phyloP scores from a whole-genome alignment of 2,329 filamentous ascomycete species.

The Aspergillus aculeatinus region DNA sequence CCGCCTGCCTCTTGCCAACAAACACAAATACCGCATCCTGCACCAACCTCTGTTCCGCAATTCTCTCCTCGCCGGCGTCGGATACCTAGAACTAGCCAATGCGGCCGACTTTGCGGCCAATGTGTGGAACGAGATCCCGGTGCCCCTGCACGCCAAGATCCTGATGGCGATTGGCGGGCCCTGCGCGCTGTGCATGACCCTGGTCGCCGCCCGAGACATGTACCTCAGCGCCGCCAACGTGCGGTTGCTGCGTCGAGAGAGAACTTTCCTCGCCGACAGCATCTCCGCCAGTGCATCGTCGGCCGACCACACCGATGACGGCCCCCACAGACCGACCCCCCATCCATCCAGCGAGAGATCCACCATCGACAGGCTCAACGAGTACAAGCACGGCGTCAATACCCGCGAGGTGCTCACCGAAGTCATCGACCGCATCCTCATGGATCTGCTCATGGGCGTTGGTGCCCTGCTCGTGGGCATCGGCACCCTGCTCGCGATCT shows the following conservation, averaged over 20 bases:
- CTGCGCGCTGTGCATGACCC: constrained; percentile 45
- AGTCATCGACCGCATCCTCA: constrained; percentile 50
- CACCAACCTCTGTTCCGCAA: constrained; percentile 35
- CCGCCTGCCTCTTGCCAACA: constrained; percentile 15
- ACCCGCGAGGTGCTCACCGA: constrained; percentile 54
- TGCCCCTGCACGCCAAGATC: constrained; percentile 50
- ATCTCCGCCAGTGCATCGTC: constrained; percentile 3
- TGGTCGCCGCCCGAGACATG: constrained; percentile 51
- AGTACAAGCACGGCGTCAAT: constrained; percentile 41
- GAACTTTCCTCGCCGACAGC: constrained; percentile 28
- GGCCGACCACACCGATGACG: constrained; percentile 13
- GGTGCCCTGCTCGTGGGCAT: constrained; percentile 52
- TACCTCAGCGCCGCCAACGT: constrained; percentile 49
- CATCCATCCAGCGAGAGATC: constrained; percentile 30
- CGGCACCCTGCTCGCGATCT: constrained; percentile 57
- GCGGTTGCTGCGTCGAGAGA: constrained; percentile 46
- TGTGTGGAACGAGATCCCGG: constrained; percentile 55
- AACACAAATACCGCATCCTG: constrained; percentile 9
- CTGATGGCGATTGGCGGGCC: constrained; percentile 54
- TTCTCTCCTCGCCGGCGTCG: constrained; percentile 43
- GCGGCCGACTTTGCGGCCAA: constrained; percentile 59
- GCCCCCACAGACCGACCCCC: constrained; percentile 9
- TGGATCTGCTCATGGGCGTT: constrained; percentile 53
- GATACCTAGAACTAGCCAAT: constrained; percentile 57
- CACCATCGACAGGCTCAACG: constrained; percentile 18